Evolutionary conservation across 768 basidiomycete genomes (phyloP).

Genomic region (Russula virescens): DNA sequence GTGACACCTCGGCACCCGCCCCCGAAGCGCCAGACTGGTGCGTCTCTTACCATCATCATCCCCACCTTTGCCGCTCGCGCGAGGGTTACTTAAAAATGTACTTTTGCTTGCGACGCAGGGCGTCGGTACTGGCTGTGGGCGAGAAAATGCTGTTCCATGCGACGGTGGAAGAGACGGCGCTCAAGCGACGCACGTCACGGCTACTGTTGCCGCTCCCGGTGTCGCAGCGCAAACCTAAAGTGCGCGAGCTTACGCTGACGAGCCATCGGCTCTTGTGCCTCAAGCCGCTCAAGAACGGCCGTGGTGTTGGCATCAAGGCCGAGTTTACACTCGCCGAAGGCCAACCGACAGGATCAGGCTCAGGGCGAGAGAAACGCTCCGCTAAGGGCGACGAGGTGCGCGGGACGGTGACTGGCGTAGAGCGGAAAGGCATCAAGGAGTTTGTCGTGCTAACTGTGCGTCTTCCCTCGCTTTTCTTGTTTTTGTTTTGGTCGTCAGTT

Average conservation of each 20-base stretch:
- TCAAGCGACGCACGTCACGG: slow-evolving; percentile 52
- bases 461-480: slow-evolving; percentile 6
- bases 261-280: slow-evolving; percentile 51
- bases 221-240: slow-evolving; percentile 44
- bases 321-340: slow-evolving; percentile 41
- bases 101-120: slow-evolving; percentile 24
- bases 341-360: slow-evolving; percentile 29
- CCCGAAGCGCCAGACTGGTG: slow-evolving; percentile 43
- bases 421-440: slow-evolving; percentile 50
- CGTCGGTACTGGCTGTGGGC: slow-evolving; percentile 37
- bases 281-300: slow-evolving; percentile 40
- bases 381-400: slow-evolving; percentile 29
- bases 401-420: slow-evolving; percentile 41
- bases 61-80: background rate
- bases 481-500: background rate
- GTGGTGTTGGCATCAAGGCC: slow-evolving; percentile 42
- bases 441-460: slow-evolving; percentile 59
- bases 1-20: slow-evolving; percentile 6
- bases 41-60: slow-evolving; percentile 20
- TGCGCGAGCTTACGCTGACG: slow-evolving; percentile 52
- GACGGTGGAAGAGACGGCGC: slow-evolving; percentile 47
- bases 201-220: slow-evolving; percentile 46
- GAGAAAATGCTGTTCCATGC: slow-evolving; percentile 49
- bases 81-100: background rate
- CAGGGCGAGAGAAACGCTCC: slow-evolving; percentile 44